Base-by-base conservation (phyloP, 768 basidiomycete genomes). In the Roridomyces roridus region DNA sequence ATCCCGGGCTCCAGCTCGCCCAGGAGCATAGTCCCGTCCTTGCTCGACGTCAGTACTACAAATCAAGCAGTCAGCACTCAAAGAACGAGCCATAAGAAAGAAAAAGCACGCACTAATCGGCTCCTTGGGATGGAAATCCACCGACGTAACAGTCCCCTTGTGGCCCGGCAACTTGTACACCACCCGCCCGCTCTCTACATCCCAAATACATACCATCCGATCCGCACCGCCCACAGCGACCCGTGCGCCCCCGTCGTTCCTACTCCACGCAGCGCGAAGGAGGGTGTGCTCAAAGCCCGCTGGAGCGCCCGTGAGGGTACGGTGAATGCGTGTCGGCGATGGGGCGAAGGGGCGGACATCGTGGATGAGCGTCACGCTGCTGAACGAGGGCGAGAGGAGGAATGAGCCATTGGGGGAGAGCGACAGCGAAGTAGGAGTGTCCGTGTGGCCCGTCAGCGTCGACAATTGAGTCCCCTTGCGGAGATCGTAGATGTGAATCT, bases 91-190 rank as follows among this genome's bases (percentile, higher is more conserved):
- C 21, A 46, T 15, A 14, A 51, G 11, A 15, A 57, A 25, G 31
- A 7, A 41, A 10, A 34, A 10, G 31, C 11, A 28, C 94, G 62
- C 72, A 96, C 94, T 85, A 70, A 97, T 95, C 11, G 95, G 96
- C 65, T 97, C 95, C 67, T 88, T 93, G 9, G 96, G 95, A 70
- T 96, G 94, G 79, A 96, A 97, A 65, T 96, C 97, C 0, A 94
- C 93, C n/a, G 89, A 79, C 1, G 94, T 95, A 14, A 98, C 95
- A 0, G 96, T 96, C 11, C 96, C 96, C 71, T 94, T 97, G 72
- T 99, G 96, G 14, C 96, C 96, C 35, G 96, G 94, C 53, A 98
- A 82, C 92, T 95, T 93, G 78, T 93, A 94, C 60, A 88, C 67
- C 4, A 90, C 82, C 55, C 83, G 85, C 24, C 81, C 85, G 61